Percentiles rank a stretch among this genome's conserved stretches.
These are phyloP conservation scores for Poteriospumella lacustris DNA, from an alignment of 108 stramenopile genomes.

Conservation along the genomic window DNA sequence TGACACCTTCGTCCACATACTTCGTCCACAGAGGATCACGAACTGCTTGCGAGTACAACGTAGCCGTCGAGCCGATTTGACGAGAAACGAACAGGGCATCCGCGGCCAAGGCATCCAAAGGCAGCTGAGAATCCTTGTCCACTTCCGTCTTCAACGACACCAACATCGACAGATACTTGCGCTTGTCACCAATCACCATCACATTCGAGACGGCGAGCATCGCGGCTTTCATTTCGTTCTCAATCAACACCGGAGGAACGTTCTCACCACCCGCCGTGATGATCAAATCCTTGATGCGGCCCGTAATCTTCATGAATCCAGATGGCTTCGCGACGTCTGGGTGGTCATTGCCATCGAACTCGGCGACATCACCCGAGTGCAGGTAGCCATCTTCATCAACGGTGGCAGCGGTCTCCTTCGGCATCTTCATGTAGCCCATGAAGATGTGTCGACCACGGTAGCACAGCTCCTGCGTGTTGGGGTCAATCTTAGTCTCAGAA, in stretches of 20 bases:
- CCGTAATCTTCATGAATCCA: conserved; percentile 38
- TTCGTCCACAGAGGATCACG: conserved; percentile 35
- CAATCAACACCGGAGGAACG: conserved; percentile 64
- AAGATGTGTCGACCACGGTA: conserved; percentile 68
- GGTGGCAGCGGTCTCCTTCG: conserved; percentile 53
- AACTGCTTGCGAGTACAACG: conserved; percentile 22
- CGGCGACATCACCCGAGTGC: conserved; percentile 23
- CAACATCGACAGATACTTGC: conserved; percentile 57
- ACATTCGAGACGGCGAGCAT: conserved; percentile 52
- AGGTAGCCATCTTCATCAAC: conserved; percentile 24
- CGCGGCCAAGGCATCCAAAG: conserved; percentile 35
- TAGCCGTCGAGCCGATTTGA: conserved; percentile 40
- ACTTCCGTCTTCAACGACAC: conserved; percentile 46
- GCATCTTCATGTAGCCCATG: conserved; percentile 68
- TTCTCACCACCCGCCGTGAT: conserved; percentile 73
- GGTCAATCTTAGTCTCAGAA: conserved; percentile 42
- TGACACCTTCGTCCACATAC: conserved; percentile 35
- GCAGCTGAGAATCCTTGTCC: conserved; percentile 11
- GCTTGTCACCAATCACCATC: conserved; percentile 64
- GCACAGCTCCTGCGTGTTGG: conserved; percentile 59
- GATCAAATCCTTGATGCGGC: conserved; percentile 48
- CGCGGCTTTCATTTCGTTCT: conserved; percentile 57
- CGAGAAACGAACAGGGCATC: conserved; percentile 34
- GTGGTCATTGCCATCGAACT: conserved; percentile 20
- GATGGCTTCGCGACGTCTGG: conserved; percentile 17